Conservation (phyloP, 2,329 filamentous ascomycete species). For the Penicillium decumbens region DNA sequence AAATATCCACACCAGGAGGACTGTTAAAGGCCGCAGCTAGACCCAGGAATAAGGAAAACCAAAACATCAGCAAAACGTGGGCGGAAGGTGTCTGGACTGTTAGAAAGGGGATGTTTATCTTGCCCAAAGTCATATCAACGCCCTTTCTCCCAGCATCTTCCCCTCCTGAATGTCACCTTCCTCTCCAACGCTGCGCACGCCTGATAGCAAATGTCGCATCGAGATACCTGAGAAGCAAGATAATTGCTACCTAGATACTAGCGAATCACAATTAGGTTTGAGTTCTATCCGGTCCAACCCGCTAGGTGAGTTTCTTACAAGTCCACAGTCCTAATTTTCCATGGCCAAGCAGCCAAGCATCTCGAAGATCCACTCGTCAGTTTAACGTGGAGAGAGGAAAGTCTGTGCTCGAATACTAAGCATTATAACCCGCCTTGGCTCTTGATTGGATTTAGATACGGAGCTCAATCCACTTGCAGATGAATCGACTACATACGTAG, state of each 20-base stretch:
- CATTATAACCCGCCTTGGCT: background rate
- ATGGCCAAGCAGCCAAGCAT: background rate
- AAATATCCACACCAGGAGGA: constrained; percentile 44
- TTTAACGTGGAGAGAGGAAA: background rate
- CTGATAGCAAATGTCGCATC: constrained; percentile 3
- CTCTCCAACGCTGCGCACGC: constrained; percentile 2
- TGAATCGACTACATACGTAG: background rate
- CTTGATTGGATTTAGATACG: background rate
- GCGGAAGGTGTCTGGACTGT: background rate
- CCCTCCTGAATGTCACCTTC: constrained; percentile 11
- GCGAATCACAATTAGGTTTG: background rate
- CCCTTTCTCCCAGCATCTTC: constrained; percentile 4
- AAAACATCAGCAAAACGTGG: constrained; percentile 1
- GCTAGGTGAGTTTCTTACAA: background rate
- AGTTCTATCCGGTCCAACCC: background rate
- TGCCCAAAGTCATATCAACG: background rate
- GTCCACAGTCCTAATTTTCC: background rate
- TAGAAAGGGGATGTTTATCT: constrained; percentile 2
- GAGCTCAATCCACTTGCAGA: background rate
- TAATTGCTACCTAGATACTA: background rate
- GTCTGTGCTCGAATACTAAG: background rate
- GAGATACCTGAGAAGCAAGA: background rate
- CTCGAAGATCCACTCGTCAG: background rate
- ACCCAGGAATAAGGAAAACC: constrained; percentile 3
- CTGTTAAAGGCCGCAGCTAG: constrained; percentile 31